Conservation (phyloP, 2,329 filamentous ascomycete species). For the Zymoseptoria tritici region DNA sequence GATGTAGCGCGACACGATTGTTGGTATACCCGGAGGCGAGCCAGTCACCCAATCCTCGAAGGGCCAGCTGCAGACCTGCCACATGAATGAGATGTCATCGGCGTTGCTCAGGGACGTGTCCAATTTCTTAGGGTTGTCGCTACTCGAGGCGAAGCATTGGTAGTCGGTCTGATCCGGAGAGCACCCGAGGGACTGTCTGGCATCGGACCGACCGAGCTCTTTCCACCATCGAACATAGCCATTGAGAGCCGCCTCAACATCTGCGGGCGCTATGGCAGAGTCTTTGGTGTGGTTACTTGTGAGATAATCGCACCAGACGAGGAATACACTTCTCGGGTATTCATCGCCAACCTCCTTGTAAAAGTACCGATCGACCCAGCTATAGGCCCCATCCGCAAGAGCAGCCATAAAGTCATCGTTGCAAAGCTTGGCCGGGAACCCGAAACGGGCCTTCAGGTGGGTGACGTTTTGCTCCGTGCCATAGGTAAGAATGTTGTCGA, state of each 20-base stretch:
- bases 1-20: constrained; percentile 48
- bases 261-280: constrained; percentile 35
- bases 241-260: constrained; percentile 45
- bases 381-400: constrained; percentile 49
- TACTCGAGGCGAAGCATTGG: constrained; percentile 49
- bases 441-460: constrained; percentile 46
- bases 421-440: constrained; percentile 42
- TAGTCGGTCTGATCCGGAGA: constrained; percentile 37
- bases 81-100: constrained; percentile 49
- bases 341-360: constrained; percentile 37
- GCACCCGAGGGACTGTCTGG: constrained; percentile 32
- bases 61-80: constrained; percentile 57
- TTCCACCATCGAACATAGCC: constrained; percentile 50
- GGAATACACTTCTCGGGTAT: constrained; percentile 36
- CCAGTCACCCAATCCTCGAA: constrained; percentile 51
- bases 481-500: constrained; percentile 31
- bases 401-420: constrained; percentile 48
- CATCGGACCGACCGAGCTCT: constrained; percentile 29
- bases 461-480: constrained; percentile 29
- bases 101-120: constrained; percentile 36
- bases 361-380: constrained; percentile 51
- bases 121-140: constrained; percentile 46
- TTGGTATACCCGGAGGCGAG: constrained; percentile 38
- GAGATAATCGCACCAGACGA: constrained; percentile 37
- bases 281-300: constrained; percentile 20